phyloP scores from a whole-genome alignment of 768 basidiomycete genomes.

The Suillus hirtellus region DNA sequence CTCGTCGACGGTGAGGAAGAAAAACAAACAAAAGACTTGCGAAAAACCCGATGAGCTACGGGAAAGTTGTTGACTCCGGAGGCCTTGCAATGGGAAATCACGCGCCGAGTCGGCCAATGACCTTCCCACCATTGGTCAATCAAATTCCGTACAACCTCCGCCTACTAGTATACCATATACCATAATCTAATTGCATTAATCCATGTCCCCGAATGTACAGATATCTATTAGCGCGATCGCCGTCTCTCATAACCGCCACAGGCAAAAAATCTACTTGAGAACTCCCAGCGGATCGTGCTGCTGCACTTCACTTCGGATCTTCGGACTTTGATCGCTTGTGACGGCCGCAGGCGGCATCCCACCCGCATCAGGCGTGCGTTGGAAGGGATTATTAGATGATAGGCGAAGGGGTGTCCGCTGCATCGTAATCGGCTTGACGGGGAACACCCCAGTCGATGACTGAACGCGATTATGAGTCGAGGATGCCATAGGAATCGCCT shows the following conservation, averaged over 20 bases:
- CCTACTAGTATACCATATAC: background rate
- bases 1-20: slow-evolving; percentile 19
- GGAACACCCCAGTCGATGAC: slow-evolving; percentile 14
- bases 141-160: slow-evolving; percentile 13
- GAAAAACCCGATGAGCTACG: slow-evolving; percentile 17
- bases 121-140: slow-evolving; percentile 10
- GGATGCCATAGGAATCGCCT: slow-evolving; percentile 10
- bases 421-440: slow-evolving; percentile 15
- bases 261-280: slow-evolving; percentile 21
- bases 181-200: background rate
- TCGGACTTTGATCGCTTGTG: slow-evolving; percentile 11
- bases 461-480: slow-evolving; percentile 18
- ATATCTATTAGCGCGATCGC: background rate
- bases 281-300: slow-evolving; percentile 34
- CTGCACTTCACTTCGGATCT: slow-evolving; percentile 19
- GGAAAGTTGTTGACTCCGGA: slow-evolving; percentile 16
- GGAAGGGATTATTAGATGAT: slow-evolving; percentile 33
- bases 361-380: slow-evolving; percentile 21
- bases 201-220: background rate
- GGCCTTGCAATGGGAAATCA: slow-evolving; percentile 8
- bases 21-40: slow-evolving; percentile 2
- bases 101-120: slow-evolving; percentile 12
- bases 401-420: slow-evolving; percentile 26
- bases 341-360: slow-evolving; percentile 10
- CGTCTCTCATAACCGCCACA: background rate